Percentiles rank a stretch among this genome's conserved stretches.
These are phyloP conservation scores for Eustoma russellianum DNA, from an alignment of 257 asterid genomes.

Conservation along the genomic window DNA sequence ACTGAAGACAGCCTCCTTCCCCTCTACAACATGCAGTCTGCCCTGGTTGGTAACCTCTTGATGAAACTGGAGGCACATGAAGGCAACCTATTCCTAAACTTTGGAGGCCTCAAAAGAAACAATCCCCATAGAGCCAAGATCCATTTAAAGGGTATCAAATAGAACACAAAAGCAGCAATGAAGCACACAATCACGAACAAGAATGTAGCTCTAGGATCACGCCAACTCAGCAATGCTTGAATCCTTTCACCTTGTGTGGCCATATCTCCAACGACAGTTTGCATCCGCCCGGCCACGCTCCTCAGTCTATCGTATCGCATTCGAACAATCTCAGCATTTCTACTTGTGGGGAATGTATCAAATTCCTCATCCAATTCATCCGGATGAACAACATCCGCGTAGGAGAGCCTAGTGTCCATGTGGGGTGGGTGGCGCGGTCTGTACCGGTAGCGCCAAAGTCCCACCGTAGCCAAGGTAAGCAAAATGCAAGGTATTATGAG, in stretches of 20 bases:
- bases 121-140: slow-evolving; percentile 53
- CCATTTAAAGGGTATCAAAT: slow-evolving; percentile 69
- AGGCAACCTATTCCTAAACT: slow-evolving; percentile 67
- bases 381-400: slow-evolving; percentile 56
- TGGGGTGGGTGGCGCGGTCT: slow-evolving; percentile 84
- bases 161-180: slow-evolving; percentile 64
- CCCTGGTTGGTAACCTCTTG: slow-evolving; percentile 87
- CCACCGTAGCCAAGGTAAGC: slow-evolving; percentile 43
- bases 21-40: slow-evolving; percentile 62
- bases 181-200: slow-evolving; percentile 57
- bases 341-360: slow-evolving; percentile 61
- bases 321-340: slow-evolving; percentile 48
- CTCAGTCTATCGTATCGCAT: slow-evolving; percentile 75
- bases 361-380: slow-evolving; percentile 86
- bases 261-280: slow-evolving; percentile 81
- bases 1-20: background rate
- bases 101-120: slow-evolving; percentile 76
- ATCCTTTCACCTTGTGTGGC: slow-evolving; percentile 84
- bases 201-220: slow-evolving; percentile 88
- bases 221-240: slow-evolving; percentile 82
- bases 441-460: slow-evolving; percentile 56
- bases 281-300: slow-evolving; percentile 81
- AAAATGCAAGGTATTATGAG: slow-evolving; percentile 55
- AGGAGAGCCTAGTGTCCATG: slow-evolving; percentile 67
- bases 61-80: slow-evolving; percentile 60